These are phyloP conservation scores for Malassezia japonica DNA, from an alignment of 1,284 basidiomycete genomes.

Conservation along the genomic window DNA sequence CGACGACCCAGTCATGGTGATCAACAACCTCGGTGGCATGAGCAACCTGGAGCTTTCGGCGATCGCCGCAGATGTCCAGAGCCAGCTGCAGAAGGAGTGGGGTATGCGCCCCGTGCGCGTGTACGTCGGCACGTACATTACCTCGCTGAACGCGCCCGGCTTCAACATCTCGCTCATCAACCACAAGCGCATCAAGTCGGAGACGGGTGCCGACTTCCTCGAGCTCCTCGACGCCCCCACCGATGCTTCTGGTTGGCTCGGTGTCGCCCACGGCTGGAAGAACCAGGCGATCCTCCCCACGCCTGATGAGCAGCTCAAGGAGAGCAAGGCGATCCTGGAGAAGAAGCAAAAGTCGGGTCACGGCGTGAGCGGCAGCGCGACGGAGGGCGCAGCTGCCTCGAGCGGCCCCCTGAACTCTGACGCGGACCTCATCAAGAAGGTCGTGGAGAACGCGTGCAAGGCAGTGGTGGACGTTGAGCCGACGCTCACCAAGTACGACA, in stretches of 20 bases:
- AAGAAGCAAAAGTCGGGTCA: conserved; percentile 33
- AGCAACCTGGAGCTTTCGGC: conserved; percentile 56
- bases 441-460: conserved; percentile 46
- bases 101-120: conserved; percentile 49
- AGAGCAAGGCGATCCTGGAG: conserved; percentile 32
- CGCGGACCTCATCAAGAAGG: conserved; percentile 36
- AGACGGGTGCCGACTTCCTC: conserved; percentile 47
- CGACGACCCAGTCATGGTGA: conserved; percentile 50
- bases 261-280: conserved; percentile 44
- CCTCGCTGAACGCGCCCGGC: conserved; percentile 53
- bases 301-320: conserved; percentile 24
- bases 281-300: conserved; percentile 24
- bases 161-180: conserved; percentile 52
- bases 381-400: conserved; percentile 23
- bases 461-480: conserved; percentile 50
- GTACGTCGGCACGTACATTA: conserved; percentile 51
- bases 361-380: conserved; percentile 32
- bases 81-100: conserved; percentile 49
- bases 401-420: conserved; percentile 35
- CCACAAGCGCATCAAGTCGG: conserved; percentile 48
- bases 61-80: conserved; percentile 51
- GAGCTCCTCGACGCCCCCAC: conserved; percentile 51
- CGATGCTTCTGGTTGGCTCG: conserved; percentile 50
- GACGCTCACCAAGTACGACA: conserved; percentile 52
- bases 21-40: conserved; percentile 58